Percentiles rank a stretch among this genome's conserved stretches.
Conservation (phyloP, 2,329 filamentous ascomycete species). For the Colletotrichum camelliae region DNA sequence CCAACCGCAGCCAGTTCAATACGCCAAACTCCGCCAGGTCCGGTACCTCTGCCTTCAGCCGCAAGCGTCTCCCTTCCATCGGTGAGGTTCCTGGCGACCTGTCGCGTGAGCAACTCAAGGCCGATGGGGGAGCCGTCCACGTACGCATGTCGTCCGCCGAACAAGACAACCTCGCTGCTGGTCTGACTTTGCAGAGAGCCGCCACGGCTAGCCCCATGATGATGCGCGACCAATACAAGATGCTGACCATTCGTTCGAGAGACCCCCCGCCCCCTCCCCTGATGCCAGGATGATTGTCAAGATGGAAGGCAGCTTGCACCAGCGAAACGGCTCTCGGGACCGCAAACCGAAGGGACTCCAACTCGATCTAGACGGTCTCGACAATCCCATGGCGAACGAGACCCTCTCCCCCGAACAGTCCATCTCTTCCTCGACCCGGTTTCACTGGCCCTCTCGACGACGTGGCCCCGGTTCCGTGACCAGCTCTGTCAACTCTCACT, state of each 20-base stretch:
- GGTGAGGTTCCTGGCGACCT: conserved; percentile 64
- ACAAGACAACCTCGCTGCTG: conserved; percentile 47
- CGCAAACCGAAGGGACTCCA: conserved; percentile 75
- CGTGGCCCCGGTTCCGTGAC: conserved; percentile 60
- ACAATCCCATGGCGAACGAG: conserved; percentile 54
- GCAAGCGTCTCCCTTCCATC: conserved; percentile 77
- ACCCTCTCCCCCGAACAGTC: conserved; percentile 63
- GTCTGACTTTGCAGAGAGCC: conserved; percentile 63
- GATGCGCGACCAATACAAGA: conserved; percentile 49
- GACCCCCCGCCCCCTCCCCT: conserved; percentile 65
- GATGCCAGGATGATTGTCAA: conserved; percentile 65
- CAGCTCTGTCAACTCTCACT: conserved; percentile 62
- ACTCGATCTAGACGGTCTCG: conserved; percentile 58
- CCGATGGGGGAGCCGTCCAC: conserved; percentile 28
- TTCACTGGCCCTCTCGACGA: conserved; percentile 60
- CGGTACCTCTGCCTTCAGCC: conserved; percentile 60
- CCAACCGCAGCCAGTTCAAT: conserved; percentile 71
- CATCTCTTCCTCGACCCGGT: conserved; percentile 56
- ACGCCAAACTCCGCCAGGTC: conserved; percentile 72
- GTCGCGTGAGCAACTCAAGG: conserved; percentile 30
- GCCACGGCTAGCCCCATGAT: conserved; percentile 73
- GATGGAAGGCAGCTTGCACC: conserved; percentile 63
- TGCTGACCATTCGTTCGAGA: conserved; percentile 33
- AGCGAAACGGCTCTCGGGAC: conserved; percentile 75
- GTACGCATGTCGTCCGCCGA: conserved; percentile 42